Evolutionary conservation across 768 basidiomycete genomes (phyloP), one percentile per base, ranked within the genome.

Genomic region (Hirschioporus abietinus): DNA sequence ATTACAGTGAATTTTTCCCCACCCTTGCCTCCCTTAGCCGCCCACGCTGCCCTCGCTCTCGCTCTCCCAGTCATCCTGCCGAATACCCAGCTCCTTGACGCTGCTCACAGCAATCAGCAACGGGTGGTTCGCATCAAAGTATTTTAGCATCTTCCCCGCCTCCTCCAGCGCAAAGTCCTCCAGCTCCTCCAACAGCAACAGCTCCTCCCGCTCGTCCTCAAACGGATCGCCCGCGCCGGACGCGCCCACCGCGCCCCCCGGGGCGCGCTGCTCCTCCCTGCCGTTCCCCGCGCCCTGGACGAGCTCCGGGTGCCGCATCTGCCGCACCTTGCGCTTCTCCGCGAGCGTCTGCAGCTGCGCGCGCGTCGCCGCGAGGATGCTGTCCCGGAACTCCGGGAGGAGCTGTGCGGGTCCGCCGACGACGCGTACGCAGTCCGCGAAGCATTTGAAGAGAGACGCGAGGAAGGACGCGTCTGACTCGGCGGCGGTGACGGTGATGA

Each of bases 111-210:
- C 90, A 57, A 92, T 81, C 63, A 92, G 72, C 67, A 93, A 71
- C n/a, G 84, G 80, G 75, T 92, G 88, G 60, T 82, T 82, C 26
- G 75, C 69, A 69, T 91, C 88, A 65, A 93, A 78, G 67, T 78
- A 68, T 58, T 71, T 68, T 64, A 92, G 71, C 76, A 89, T 80
- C 80, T 85, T 88, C 60, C 77, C 82, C 87, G 93, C 91, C 73
- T 92, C 92, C 73, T 92, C 91, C 69, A 92, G 73, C 70, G 87
- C 89, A 72, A 89, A 92, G 66, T 91, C 91, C 74, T 92, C 92
- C 77, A 92, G 88, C 80, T 94, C 91, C 75, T 93, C 90, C 52
- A 91, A 72, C 64, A 92, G 74, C 74, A 84, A 84, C 70, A 91
- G 76, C 69, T 93, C 91, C 68, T 92, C 90, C 66, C 79, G 78